Base-by-base conservation (phyloP, 1,284 basidiomycete species). In the Austropuccinia psidii region DNA sequence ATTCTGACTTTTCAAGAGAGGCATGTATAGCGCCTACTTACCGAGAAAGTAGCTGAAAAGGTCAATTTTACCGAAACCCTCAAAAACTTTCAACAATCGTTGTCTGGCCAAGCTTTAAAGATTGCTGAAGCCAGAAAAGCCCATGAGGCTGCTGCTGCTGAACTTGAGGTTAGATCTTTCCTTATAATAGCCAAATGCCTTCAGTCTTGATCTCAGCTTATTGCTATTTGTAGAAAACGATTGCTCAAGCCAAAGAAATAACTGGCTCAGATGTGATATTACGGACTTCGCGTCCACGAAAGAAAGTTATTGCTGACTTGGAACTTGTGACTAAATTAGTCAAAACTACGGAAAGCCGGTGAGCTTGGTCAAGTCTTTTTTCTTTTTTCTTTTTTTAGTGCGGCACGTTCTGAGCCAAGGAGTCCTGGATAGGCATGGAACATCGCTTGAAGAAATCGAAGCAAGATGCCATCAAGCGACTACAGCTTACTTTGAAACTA, bases 301-400 rank as follows among this genome's bases (percentile, higher is more conserved):
- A 72, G 15, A 27, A 72, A n/a, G 43, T 54, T 11, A 72, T 72
- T 27, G 37, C 39, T 39, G 68, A 72, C 4, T 17, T 72, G 5
- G 43, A 72, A 11, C 27, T 13, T 37, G 3, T 61, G 13, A 47
- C 19, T 1, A 52, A 50, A 11, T n/a, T 49, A 4, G 55, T 72
- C 9, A 72, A 54, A 31, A 37, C 29, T 7, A 62, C 68, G 9
- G 57, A 61, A 35, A 19, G 7, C 13, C 43, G 68, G 65, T 68
- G 43, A 55, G 52, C n/a, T 6, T 15, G 11, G 2, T 43, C 13
- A 19, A 47, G 13, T 9, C 21, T 4, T 6, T 24, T 3, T 15
- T 17, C 17, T 29, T 11, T 39, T 43, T 39, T 21, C 7, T 9
- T 15, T 47, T 21, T 31, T 19, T 27, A 43, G 27, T 62, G 39